Base-by-base conservation (phyloP, 805 yeast genomes). In the Candida andamanensis region DNA sequence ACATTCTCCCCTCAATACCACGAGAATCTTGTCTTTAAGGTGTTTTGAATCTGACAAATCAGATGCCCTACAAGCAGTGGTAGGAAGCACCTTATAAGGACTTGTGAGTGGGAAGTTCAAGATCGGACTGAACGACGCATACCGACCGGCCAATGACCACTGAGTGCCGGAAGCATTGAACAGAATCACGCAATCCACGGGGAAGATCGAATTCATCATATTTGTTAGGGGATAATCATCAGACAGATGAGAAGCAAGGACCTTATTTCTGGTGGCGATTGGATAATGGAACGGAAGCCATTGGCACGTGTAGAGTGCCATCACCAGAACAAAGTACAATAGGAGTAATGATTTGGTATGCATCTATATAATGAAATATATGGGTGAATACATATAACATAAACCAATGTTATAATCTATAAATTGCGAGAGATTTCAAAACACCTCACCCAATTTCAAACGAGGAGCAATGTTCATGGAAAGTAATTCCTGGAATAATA, bases 391-490 rank as follows among this genome's bases (percentile, higher is more conserved):
- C n/a, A n/a, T n/a, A n/a, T n/a, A n/a, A n/a, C n/a, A n/a, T n/a
- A n/a, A n/a, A n/a, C n/a, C n/a, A n/a, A n/a, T 11, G 22, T 9
- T 8, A 19, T 11, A 19, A 19, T 19, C 22, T 19, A 19, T 19
- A 19, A n/a, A n/a, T n/a, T n/a, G n/a, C n/a, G n/a, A n/a, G n/a
- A n/a, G n/a, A n/a, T n/a, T n/a, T 37, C 44, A 78, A 47, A 87
- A 87, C 6, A 84, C 90, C 59, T 89, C 96, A 17, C 87, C 92
- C 42, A 92, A 62, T 58, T 79, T 82, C 56, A 92, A 70, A 50
- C 97, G 76, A 43, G 98, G 98, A 3, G 98, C 97, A 55, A 92
- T 92, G 59, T 92, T 92, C 98, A 92, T 92, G n/a, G 97, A 85
- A 54, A 92, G 69, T 47, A 92, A 72, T 58, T 92, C 98, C 67